A percentile compares a stretch with the other conserved stretches of the same genome.
These are phyloP conservation scores for Marchantia paleacea DNA, from an alignment of 225 moss, liverwort and hornwort genomes.

Conservation along the genomic window DNA sequence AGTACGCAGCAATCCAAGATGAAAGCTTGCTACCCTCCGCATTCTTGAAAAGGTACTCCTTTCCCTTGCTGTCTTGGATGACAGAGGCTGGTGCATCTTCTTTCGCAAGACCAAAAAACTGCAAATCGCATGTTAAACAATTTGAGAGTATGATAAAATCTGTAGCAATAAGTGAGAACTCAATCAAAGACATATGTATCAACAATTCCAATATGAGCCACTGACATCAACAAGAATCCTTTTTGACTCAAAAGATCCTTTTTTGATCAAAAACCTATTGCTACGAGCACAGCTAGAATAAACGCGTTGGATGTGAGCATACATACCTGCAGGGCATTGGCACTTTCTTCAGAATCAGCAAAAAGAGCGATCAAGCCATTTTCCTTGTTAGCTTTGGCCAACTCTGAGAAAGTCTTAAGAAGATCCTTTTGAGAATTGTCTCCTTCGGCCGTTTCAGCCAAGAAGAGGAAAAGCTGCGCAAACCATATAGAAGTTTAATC, in stretches of 20 bases:
- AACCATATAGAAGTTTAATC: not conserved
- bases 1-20: slow-evolving; percentile 60
- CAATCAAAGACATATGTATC: not conserved
- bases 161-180: not conserved
- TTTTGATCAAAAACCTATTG: not conserved
- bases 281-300: not conserved
- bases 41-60: slow-evolving; percentile 54
- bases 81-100: slow-evolving; percentile 69
- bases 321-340: slow-evolving; percentile 73
- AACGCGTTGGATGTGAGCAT: no score
- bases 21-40: slow-evolving; percentile 53
- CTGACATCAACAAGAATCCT: not conserved
- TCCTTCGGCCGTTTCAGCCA: slow-evolving; percentile 44
- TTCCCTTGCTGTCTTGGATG: slow-evolving; percentile 51
- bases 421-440: slow-evolving; percentile 35
- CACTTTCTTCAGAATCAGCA: slow-evolving; percentile 55
- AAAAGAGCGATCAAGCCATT: slow-evolving; percentile 72
- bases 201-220: not conserved
- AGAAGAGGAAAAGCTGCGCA: slow-evolving; percentile 70
- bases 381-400: slow-evolving; percentile 58
- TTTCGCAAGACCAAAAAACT: slow-evolving; percentile 75
- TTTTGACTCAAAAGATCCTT: no score
- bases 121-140: slow-evolving; percentile 17
- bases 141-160: not conserved
- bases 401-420: slow-evolving; percentile 32